Evolutionary conservation across 2,329 filamentous ascomycete genomes (phyloP).

Genomic region (Daldinia eschscholtzii): DNA sequence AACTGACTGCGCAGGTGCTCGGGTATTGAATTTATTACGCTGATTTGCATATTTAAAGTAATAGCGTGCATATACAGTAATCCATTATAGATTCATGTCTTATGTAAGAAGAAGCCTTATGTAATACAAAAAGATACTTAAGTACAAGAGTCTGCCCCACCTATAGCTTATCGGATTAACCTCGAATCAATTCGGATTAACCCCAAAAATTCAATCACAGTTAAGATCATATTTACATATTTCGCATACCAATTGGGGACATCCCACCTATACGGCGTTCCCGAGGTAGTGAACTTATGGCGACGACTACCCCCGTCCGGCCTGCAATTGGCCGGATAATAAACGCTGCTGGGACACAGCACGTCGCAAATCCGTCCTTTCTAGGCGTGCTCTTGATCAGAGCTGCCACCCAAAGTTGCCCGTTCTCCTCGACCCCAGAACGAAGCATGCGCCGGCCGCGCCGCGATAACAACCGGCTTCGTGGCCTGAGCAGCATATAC

Average conservation of each 20-base stretch:
- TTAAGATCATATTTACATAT: conserved; percentile 28
- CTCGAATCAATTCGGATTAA: conserved; percentile 40
- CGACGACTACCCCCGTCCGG: conserved; percentile 49
- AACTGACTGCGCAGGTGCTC: not conserved
- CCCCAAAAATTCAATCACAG: conserved; percentile 47
- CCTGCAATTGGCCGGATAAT: conserved; percentile 51
- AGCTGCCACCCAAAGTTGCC: conserved; percentile 42
- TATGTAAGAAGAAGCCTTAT: not conserved
- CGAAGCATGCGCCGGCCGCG: conserved; percentile 52
- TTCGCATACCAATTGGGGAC: conserved; percentile 9
- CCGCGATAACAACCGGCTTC: conserved; percentile 81
- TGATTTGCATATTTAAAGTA: conserved; percentile 19
- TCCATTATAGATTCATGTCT: not conserved
- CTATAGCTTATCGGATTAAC: conserved; percentile 32
- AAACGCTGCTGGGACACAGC: conserved; percentile 39
- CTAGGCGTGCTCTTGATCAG: conserved; percentile 35
- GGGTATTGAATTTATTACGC: not conserved
- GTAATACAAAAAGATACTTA: not conserved
- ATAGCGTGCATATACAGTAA: conserved; percentile 16
- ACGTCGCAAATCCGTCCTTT: conserved; percentile 31
- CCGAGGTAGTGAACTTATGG: conserved; percentile 47
- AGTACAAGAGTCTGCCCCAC: not conserved
- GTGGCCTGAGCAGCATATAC: conserved; percentile 85
- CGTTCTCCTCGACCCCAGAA: conserved; percentile 53
- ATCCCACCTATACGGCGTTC: conserved; percentile 10